Base-by-base conservation (phyloP, 768 basidiomycete species). In the Mycena amicta region DNA sequence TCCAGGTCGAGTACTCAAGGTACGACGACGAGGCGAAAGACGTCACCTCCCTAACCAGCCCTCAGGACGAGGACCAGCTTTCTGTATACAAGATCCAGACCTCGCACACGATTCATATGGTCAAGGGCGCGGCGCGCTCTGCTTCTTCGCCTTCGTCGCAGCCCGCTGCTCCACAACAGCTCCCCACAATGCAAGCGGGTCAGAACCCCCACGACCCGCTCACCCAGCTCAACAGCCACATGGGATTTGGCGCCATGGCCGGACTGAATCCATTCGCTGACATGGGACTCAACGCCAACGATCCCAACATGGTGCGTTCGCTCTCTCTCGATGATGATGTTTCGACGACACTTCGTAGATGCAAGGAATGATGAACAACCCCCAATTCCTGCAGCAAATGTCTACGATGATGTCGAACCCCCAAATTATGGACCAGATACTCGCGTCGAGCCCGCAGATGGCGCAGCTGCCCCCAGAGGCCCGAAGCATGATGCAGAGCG, bases 261-360 rank as follows among this genome's bases (percentile, higher is more conserved):
- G 90, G 91, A 4, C 78, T 95, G 70, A 98, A 98, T 67, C 96
- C 97, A 0, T 98, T 99, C 68, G 81, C 89, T 0, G 89, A 89
- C 3, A 86, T 96, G 84, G 96, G 95, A 1, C 50, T 96, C 43
- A 99, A 99, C 68, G 79, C 83, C 3, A 92, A 92, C 65, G 96
- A 98, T 70, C 95, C 95, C 0, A 97, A 98, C 71, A 92, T 96
- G 86, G 93, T 93, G 59, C 63, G 84, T 75, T 22, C n/a, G n/a
- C n/a, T n/a, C n/a, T n/a, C n/a, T n/a, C n/a, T n/a, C n/a, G n/a
- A n/a, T n/a, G n/a, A n/a, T n/a, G n/a, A n/a, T n/a, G n/a, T n/a
- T n/a, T n/a, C n/a, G n/a, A n/a, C n/a, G n/a, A n/a, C n/a, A 27
- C 39, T 25, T 53, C 25, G 16, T 5, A 93, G 90, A 77, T 95